Percentiles rank a stretch among this genome's conserved stretches.
phyloP scores from a whole-genome alignment of 495 filamentous ascomycete species.

The Hyaloscypha variabilis region DNA sequence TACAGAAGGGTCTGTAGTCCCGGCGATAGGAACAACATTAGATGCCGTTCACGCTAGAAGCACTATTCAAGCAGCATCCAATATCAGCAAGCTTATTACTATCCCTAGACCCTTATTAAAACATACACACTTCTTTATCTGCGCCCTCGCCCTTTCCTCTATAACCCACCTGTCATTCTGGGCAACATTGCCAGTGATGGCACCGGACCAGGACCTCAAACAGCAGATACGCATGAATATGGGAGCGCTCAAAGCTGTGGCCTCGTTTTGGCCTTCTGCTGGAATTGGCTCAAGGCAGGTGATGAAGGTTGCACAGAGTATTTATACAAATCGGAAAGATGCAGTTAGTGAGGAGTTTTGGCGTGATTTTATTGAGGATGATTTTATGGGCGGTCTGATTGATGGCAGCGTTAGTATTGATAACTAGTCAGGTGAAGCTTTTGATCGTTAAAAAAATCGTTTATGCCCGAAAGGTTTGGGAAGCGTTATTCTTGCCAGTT shows the following conservation, averaged over 20 bases:
- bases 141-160: conserved; percentile 70
- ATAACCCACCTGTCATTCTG: conserved; percentile 62
- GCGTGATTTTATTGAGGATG: conserved; percentile 52
- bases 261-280: conserved; percentile 75
- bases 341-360: conserved; percentile 51
- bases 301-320: conserved; percentile 64
- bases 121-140: conserved; percentile 89
- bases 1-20: conserved; percentile 34
- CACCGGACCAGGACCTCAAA: conserved; percentile 67
- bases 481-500: too few species aligned
- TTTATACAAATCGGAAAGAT: conserved; percentile 55
- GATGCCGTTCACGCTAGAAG: conserved; percentile 75
- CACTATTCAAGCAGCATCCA: conserved; percentile 73
- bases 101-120: conserved; percentile 70
- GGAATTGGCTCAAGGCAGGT: conserved; percentile 72
- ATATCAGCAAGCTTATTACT: conserved; percentile 74
- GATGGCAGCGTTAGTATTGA: conserved; percentile 37
- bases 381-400: conserved; percentile 52
- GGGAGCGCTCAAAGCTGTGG: conserved; percentile 74
- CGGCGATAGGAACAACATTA: conserved; percentile 34
- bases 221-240: conserved; percentile 79
- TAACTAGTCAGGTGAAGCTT: too few species aligned
- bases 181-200: conserved; percentile 53
- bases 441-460: too few species aligned
- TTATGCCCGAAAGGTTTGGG: too few species aligned